Evolutionary conservation across 1,284 basidiomycete genomes (phyloP), one percentile per base, ranked within the genome.

Genomic region (Sutorius eximius): DNA sequence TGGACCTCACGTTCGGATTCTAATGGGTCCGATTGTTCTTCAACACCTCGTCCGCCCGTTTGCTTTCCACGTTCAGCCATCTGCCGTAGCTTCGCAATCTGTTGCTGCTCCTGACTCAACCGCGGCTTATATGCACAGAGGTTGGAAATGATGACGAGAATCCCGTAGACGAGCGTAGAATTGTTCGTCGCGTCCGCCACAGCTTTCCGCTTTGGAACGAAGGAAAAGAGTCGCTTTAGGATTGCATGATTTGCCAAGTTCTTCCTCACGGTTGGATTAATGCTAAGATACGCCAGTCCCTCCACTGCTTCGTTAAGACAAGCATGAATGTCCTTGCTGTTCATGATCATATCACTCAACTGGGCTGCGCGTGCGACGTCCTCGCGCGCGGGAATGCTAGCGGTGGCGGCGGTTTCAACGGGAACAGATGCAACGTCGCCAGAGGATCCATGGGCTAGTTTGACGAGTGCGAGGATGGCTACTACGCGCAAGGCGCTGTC

Each of bases 231-330:
- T 32, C 76, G 73, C 47, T 76, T 76, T 44, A 93, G 74, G 65
- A 94, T 86, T 0, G 74, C 32, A 59, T 87, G 81, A 15, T 73
- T 73, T 15, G 84, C 81, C 42, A 95, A 72, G 32, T 70, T 66
- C 59, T 87, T 85, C 70, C 92, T 91, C 59, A 91, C 76, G 1
- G 71, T 59, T 0, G 90, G 77, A 58, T 85, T 81, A 33, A 82
- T 75, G 56, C 85, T 90, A 53, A 94, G 81, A 69, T 95, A 91
- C 9, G 89, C 89, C 49, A 97, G 73, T 0, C 87, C 92, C 73
- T 97, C 94, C 18, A 95, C 75, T 8, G 84, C 85, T 59, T 91
- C 87, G 9, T 77, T 71, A 30, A 80, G 65, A 37, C 81, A 79
- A 20, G 75, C 69, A 13, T 66, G 59, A 36, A 73, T 61, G 37